phyloP scores from a whole-genome alignment of 768 basidiomycete species.

The Hydnomerulius pinastri region DNA sequence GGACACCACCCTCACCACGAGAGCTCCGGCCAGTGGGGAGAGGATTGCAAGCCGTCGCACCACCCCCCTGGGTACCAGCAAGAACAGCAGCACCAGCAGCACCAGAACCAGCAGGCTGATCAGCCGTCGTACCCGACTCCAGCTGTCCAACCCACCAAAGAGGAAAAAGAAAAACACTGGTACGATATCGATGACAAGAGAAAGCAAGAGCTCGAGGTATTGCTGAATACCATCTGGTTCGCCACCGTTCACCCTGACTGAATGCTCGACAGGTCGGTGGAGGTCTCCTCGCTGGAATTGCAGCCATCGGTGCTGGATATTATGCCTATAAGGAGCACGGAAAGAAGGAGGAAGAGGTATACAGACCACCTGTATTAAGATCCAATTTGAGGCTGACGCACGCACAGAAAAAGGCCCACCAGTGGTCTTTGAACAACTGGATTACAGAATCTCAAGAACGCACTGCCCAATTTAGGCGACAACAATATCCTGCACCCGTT shows the following conservation, averaged over 20 bases:
- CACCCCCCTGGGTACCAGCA: constrained; percentile 7
- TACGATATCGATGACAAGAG: constrained; percentile 51
- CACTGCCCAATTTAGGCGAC: constrained; percentile 46
- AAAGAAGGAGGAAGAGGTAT: constrained; percentile 58
- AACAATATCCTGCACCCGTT: constrained; percentile 47
- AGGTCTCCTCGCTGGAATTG: constrained; percentile 58
- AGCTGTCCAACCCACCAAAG: constrained; percentile 31
- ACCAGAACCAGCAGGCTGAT: constrained; percentile 28
- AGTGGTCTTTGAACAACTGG: constrained; percentile 58
- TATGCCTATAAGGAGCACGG: constrained; percentile 57
- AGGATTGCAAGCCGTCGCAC: constrained; percentile 14
- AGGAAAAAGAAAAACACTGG: constrained; percentile 58
- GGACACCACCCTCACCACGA: constrained; percentile 20
- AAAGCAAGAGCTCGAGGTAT: constrained; percentile 62
- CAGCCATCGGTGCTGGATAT: constrained; percentile 50
- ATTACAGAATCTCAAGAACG: constrained; percentile 55
- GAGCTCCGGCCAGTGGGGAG: constrained; percentile 17
- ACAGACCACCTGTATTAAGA: not conserved
- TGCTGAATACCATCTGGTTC: not conserved
- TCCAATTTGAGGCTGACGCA: not conserved
- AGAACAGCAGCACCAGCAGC: constrained; percentile 28
- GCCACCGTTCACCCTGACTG: constrained; percentile 1
- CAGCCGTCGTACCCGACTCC: constrained; percentile 20
- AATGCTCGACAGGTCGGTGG: constrained; percentile 55
- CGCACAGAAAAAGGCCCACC: constrained; percentile 48